Evolutionary conservation across 2,329 filamentous ascomycete genomes (phyloP).

Genomic region (Clonostachys rosea): DNA sequence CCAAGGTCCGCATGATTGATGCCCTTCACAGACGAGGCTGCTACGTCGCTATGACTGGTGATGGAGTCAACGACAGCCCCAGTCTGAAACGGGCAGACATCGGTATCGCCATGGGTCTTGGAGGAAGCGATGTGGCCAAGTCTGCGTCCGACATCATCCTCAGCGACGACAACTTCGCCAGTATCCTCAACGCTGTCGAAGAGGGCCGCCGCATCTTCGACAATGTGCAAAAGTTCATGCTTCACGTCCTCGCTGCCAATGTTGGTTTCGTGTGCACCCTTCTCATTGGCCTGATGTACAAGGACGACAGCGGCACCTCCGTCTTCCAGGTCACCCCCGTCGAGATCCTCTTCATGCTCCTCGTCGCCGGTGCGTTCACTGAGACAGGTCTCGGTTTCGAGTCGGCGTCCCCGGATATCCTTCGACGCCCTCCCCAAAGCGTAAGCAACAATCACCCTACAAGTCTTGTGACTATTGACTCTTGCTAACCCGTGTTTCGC

Average conservation of each 20-base stretch:
- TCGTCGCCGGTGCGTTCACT: slow-evolving; percentile 66
- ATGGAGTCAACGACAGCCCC: slow-evolving; percentile 67
- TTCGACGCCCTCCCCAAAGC: slow-evolving; percentile 60
- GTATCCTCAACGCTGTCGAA: slow-evolving; percentile 42
- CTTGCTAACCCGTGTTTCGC: not conserved
- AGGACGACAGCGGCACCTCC: slow-evolving; percentile 57
- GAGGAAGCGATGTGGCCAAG: slow-evolving; percentile 66
- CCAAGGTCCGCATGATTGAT: slow-evolving; percentile 72
- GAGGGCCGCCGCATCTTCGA: slow-evolving; percentile 66
- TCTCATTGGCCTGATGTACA: slow-evolving; percentile 64
- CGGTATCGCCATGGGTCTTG: slow-evolving; percentile 63
- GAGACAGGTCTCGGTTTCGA: slow-evolving; percentile 73
- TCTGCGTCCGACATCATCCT: slow-evolving; percentile 61
- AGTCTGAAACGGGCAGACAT: slow-evolving; percentile 64
- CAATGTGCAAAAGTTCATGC: slow-evolving; percentile 68
- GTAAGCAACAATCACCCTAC: slow-evolving; percentile 19
- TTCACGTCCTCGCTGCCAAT: slow-evolving; percentile 62
- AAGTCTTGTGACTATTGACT: not conserved
- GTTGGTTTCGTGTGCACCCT: slow-evolving; percentile 63
- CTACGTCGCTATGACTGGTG: slow-evolving; percentile 66
- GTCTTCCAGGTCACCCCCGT: slow-evolving; percentile 67
- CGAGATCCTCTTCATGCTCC: slow-evolving; percentile 71
- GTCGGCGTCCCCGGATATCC: slow-evolving; percentile 60
- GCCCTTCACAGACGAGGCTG: slow-evolving; percentile 60
- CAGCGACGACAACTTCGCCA: slow-evolving; percentile 63